Evolutionary conservation across 2,329 filamentous ascomycete species (phyloP), one percentile per base, ranked within the genome.

Genomic region (Trichophyton rubrum): DNA sequence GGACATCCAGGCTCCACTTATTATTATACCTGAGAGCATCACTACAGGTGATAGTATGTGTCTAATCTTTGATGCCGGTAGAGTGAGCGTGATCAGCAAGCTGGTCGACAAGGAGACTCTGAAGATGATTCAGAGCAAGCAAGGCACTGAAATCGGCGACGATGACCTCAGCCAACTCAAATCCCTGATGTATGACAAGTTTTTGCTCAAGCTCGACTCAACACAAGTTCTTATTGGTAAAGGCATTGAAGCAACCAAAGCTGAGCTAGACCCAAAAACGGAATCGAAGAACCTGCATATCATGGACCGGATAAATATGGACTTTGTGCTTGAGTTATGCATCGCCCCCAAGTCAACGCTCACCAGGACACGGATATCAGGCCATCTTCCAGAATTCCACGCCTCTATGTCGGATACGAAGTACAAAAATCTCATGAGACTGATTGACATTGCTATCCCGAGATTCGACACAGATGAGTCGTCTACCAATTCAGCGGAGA

Each of bases 141-240:
- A 97, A 69, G 88, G 85, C 60, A 87, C 91, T 61, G 79, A 88
- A 27, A 96, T 95, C 69, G 93, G 86, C 5, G 89, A 95, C 13
- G 86, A 92, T 62, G 95, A 99, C 69, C 90, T 90, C 71, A 86
- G 88, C 72, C 84, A 86, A 53, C 82, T 99, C 3, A 90, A 97
- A 71, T 88, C 87, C 15, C 80, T 96, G 67, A 95, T 99, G 88
- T 99, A 99, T 70, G 93, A 99, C 79, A 93, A 90, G 60, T 99
- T 99, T 72, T 79, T 90, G 47, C 83, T 99, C 67, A 95, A 95
- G 69, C 79, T 99, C 30, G 87, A 95, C 20, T 95, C 92, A 0
- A 99, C 93, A 0, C 93, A 99, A 73, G 85, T 99, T 17, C 81
- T 99, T 51, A 96, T 99, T 64, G 93, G 93, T 0, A 90, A 91